phyloP scores from a whole-genome alignment of 352 stramenopile species.

The Globisporangium spinosum region DNA sequence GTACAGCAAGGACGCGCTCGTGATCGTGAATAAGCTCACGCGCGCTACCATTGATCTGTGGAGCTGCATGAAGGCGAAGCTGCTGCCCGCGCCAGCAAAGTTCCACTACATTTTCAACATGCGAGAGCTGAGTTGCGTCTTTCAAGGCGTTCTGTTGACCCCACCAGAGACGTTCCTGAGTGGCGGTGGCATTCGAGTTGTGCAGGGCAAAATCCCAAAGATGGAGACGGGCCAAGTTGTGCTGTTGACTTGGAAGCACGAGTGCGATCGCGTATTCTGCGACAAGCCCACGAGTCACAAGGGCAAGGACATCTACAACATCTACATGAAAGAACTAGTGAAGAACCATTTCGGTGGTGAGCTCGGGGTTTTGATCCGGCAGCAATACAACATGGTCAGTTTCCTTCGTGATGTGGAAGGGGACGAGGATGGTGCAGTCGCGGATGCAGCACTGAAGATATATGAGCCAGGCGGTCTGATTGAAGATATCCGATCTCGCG shows the following conservation, averaged over 20 bases:
- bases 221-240: conserved; percentile 91
- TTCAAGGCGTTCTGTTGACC: conserved; percentile 96
- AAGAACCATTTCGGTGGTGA: conserved; percentile 90
- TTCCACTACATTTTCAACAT: conserved; percentile 99
- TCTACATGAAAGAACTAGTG: conserved; percentile 91
- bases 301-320: conserved; percentile 94
- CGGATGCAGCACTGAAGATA: conserved; percentile 94
- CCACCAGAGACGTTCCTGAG: conserved; percentile 93
- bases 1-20: conserved; percentile 79
- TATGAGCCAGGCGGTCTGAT: conserved; percentile 95
- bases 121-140: conserved; percentile 96
- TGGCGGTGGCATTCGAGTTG: conserved; percentile 79
- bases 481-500: conserved; percentile 88
- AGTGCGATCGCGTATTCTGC: conserved; percentile 96
- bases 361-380: conserved; percentile 60
- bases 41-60: conserved; percentile 95
- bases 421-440: conserved; percentile 93
- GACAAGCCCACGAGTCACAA: conserved; percentile 98
- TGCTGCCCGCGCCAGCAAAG: conserved; percentile 96
- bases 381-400: conserved; percentile 94
- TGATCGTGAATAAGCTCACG: conserved; percentile 92
- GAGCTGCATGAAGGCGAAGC: conserved; percentile 96
- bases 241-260: conserved; percentile 96
- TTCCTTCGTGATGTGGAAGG: conserved; percentile 97
- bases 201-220: conserved; percentile 84